Conservation (phyloP, 1,139 yeast species). For the Candida sojae region DNA sequence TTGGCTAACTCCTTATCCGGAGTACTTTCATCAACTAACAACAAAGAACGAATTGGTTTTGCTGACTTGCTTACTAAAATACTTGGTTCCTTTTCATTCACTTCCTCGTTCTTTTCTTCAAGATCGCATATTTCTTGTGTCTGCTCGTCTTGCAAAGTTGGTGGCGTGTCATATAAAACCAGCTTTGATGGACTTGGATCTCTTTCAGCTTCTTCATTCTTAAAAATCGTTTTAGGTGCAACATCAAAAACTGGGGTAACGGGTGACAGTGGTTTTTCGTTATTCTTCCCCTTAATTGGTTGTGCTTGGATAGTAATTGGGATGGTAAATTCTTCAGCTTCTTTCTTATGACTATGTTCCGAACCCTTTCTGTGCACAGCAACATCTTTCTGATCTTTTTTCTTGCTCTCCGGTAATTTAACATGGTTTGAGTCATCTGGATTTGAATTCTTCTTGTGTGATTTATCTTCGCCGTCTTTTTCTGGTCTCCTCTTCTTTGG, state of each 20-base stretch:
- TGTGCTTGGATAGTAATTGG: slow-evolving; percentile 6
- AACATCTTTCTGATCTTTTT: not conserved
- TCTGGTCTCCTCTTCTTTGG: slow-evolving; percentile 8
- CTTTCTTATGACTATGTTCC: not conserved
- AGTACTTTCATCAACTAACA: slow-evolving; percentile 2
- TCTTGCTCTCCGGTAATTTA: not conserved
- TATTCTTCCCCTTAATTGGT: not conserved
- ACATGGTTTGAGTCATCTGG: not conserved
- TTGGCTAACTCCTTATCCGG: not conserved
- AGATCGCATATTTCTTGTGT: not conserved
- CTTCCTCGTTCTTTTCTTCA: not conserved
- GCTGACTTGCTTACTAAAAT: not conserved
- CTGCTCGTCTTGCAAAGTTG: slow-evolving; percentile 4
- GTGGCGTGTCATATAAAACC: slow-evolving; percentile 6
- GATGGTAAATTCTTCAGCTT: slow-evolving; percentile 3
- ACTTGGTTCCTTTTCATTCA: not conserved
- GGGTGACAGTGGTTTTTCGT: not conserved
- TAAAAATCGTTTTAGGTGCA: slow-evolving; percentile 1
- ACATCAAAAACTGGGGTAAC: slow-evolving; percentile 1
- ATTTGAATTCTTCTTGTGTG: not conserved
- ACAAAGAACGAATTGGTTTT: slow-evolving; percentile 3
- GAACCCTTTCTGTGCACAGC: not conserved
- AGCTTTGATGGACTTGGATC: slow-evolving; percentile 7
- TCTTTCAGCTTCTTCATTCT: slow-evolving; percentile 3
- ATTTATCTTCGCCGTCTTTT: not conserved